phyloP scores from a whole-genome alignment of 805 yeast genomes.

The Sugiyamaella valdiviana region DNA sequence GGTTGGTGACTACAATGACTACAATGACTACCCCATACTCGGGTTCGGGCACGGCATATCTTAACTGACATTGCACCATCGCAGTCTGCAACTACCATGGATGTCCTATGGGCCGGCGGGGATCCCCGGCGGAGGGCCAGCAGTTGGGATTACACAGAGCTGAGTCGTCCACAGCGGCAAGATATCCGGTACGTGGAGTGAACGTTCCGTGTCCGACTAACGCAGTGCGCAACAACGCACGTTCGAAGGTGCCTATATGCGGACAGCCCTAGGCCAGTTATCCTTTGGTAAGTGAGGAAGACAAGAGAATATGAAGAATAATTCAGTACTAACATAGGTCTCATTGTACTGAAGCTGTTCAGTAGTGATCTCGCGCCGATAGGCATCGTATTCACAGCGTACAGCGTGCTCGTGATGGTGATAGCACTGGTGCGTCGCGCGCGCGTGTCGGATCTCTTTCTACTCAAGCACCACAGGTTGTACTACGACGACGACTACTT shows the following conservation, averaged over 20 bases:
- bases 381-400: conserved; percentile 59
- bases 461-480: conserved; percentile 26
- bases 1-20: too few species aligned
- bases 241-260: conserved; percentile 74
- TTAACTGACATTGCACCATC: background rate
- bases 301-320: background rate
- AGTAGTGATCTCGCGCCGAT: conserved; percentile 57
- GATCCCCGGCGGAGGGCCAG: background rate
- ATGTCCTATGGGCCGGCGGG: background rate
- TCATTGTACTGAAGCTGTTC: conserved; percentile 60
- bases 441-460: conserved; percentile 32
- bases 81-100: background rate
- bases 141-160: conserved; percentile 4
- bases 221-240: conserved; percentile 73
- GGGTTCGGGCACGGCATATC: too few species aligned
- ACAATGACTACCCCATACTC: too few species aligned
- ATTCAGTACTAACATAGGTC: conserved; percentile 26
- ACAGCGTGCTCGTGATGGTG: conserved; percentile 44
- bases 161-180: conserved; percentile 3
- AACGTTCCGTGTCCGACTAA: background rate
- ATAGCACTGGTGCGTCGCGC: conserved; percentile 33
- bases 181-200: conserved; percentile 2
- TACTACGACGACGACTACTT: conserved; percentile 39
- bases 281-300: conserved; percentile 44
- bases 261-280: conserved; percentile 65